phyloP scores from a whole-genome alignment of 495 filamentous ascomycete species.

The Podospora pseudocomata region DNA sequence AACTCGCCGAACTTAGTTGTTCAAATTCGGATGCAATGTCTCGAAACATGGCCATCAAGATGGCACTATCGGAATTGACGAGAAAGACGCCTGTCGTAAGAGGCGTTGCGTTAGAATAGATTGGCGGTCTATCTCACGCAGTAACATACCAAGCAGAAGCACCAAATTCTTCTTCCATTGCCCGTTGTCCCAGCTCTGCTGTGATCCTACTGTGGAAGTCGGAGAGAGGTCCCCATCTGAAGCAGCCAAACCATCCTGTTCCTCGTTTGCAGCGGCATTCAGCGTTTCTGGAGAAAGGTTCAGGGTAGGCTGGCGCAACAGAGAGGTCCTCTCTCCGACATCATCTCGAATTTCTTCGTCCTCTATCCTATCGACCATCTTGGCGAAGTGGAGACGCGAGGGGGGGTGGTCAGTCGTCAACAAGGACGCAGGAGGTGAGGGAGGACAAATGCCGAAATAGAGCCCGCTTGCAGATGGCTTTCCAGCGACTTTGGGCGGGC shows the following conservation, averaged over 20 bases:
- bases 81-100: constrained; percentile 13
- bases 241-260: constrained; percentile 1
- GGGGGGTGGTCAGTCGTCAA: no score
- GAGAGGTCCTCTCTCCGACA: background rate
- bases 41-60: constrained; percentile 22
- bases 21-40: constrained; percentile 22
- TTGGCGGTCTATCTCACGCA: background rate
- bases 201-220: constrained; percentile 10
- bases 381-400: background rate
- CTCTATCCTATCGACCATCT: background rate
- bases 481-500: background rate
- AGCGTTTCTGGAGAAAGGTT: background rate
- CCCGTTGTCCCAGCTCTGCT: constrained; percentile 1
- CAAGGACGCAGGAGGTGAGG: background rate
- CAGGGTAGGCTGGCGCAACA: background rate
- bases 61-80: constrained; percentile 24
- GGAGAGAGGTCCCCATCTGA: constrained; percentile 6
- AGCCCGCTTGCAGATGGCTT: background rate
- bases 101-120: background rate
- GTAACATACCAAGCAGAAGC: constrained; percentile 16
- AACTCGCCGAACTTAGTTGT: constrained; percentile 17
- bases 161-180: constrained; percentile 21
- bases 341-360: background rate
- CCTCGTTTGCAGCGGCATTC: background rate
- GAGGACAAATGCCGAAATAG: background rate